Evolutionary conservation across 768 basidiomycete species (phyloP).

Genomic region (Epithele typhae): DNA sequence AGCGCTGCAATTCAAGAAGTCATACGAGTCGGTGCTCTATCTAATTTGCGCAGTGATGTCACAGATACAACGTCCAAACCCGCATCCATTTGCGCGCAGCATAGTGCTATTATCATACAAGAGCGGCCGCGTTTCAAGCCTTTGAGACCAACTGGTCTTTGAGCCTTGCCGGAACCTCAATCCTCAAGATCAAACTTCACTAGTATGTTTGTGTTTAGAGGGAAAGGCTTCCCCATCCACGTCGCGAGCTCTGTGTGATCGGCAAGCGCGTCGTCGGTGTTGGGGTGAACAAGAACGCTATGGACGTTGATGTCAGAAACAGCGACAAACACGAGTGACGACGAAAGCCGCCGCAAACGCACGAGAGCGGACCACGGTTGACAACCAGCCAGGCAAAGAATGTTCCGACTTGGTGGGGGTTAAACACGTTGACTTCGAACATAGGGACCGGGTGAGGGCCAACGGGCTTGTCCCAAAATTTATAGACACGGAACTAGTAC

Average conservation of each 20-base stretch:
- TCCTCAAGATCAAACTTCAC: constrained; percentile 6
- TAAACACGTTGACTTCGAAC: constrained; percentile 69
- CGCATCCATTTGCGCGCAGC: too few relatives aligned
- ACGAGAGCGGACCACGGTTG: constrained; percentile 70
- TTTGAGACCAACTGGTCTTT: not conserved
- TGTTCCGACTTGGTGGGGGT: constrained; percentile 63
- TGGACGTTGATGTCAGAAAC: not conserved
- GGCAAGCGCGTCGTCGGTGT: constrained; percentile 49
- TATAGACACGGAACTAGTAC: constrained; percentile 53
- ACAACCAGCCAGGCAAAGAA: constrained; percentile 66
- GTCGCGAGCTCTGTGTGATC: constrained; percentile 62
- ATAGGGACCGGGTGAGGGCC: constrained; percentile 69
- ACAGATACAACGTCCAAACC: too few relatives aligned
- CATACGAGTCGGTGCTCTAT: too few relatives aligned
- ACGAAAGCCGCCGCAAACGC: constrained; percentile 25
- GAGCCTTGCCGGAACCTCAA: not conserved
- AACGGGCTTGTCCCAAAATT: constrained; percentile 57
- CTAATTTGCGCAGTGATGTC: too few relatives aligned
- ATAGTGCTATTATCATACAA: too few relatives aligned
- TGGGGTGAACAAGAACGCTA: constrained; percentile 70
- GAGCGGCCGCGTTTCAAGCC: not conserved
- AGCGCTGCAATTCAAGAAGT: too few relatives aligned
- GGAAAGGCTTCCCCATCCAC: constrained; percentile 67
- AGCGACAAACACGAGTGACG: not conserved
- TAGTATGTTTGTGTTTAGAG: constrained; percentile 42